These are phyloP conservation scores for Fraxinus greggii DNA, from an alignment of 305 asterid species.

Conservation along the genomic window DNA sequence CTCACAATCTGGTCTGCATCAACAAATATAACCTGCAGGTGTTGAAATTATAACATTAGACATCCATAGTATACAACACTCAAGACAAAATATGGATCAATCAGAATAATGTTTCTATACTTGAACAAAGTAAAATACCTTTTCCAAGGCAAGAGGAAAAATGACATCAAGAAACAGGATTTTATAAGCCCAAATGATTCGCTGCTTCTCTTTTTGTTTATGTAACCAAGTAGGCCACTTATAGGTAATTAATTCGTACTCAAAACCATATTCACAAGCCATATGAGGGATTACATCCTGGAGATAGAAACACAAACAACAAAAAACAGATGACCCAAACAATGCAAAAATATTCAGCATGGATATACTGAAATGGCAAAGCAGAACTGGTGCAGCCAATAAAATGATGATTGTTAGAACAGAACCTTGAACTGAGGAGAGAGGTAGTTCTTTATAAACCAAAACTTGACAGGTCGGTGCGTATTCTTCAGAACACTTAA, in stretches of 20 bases:
- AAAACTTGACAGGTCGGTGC: conserved; percentile 84
- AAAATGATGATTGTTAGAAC: conserved; percentile 8
- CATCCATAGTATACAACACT: conserved; percentile 10
- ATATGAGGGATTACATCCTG: conserved; percentile 96
- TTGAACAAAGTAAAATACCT: conserved; percentile 42
- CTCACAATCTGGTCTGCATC: conserved; percentile 97
- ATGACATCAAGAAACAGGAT: conserved; percentile 97
- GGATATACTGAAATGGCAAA: no score
- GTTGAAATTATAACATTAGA: conserved; percentile 23
- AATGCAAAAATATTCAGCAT: conserved; percentile 10
- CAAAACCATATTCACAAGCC: conserved; percentile 93
- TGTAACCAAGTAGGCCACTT: conserved; percentile 99
- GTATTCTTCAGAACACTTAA: conserved; percentile 92
- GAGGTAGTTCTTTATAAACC: conserved; percentile 99
- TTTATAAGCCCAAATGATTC: conserved; percentile 97
- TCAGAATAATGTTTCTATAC: neutral
- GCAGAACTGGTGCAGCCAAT: no score
- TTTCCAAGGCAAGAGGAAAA: conserved; percentile 93
- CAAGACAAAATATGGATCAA: conserved; percentile 17
- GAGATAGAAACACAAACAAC: conserved; percentile 22
- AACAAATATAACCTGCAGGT: conserved; percentile 87
- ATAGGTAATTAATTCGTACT: conserved; percentile 86
- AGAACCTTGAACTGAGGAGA: conserved; percentile 99
- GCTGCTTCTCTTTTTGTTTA: conserved; percentile 94
- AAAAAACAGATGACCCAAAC: neutral